Evolutionary conservation across 2,329 filamentous ascomycete species (phyloP), one percentile per base, ranked within the genome.

Genomic region (Aspergillus persii): DNA sequence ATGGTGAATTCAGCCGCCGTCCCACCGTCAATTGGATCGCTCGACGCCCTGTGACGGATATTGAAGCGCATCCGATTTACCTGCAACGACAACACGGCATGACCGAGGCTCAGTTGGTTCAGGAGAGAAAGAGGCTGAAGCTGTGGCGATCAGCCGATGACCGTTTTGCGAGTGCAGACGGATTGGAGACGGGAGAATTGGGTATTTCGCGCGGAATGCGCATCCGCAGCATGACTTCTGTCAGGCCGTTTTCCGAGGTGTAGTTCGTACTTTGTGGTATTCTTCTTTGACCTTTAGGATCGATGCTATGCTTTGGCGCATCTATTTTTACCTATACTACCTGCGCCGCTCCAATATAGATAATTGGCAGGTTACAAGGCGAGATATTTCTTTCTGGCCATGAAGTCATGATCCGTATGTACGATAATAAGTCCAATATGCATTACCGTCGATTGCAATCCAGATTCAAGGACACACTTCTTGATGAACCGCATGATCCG

Each of bases 91-190:
- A 27, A 18, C 44, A 27, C 44, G 26, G 44, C 26, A 8, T 47
- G 18, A 47, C 18, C 44, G 44, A 47, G 23, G 9, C 44, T 27
- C 44, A 27, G 8, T 11, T 47, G 44, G 44, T 47, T 4, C 44
- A 47, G 44, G 44, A 47, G 44, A 23, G 44, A 23, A 47, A 27
- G 26, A 23, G 44, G 3, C 44, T 47, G 18, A 47, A 47, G 12
- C 44, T 23, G n/a, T 47, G 44, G 18, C 44, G 44, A 47, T 47
- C 44, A 4, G 44, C 44, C 4, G 44, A 47, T 11, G 72, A 71
- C 2, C 64, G 66, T 36, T 74, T 73, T 49, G 72, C 72, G 23
- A 66, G 73, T 4, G 74, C 72, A 39, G 71, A 73, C 55, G 59
- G 64, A 1, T 15, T 69, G 61, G 68, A 69, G 29, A 63, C 58